These are phyloP conservation scores for Pseudodiploospora longispora DNA, from an alignment of 2,329 filamentous ascomycete genomes.

Conservation along the genomic window DNA sequence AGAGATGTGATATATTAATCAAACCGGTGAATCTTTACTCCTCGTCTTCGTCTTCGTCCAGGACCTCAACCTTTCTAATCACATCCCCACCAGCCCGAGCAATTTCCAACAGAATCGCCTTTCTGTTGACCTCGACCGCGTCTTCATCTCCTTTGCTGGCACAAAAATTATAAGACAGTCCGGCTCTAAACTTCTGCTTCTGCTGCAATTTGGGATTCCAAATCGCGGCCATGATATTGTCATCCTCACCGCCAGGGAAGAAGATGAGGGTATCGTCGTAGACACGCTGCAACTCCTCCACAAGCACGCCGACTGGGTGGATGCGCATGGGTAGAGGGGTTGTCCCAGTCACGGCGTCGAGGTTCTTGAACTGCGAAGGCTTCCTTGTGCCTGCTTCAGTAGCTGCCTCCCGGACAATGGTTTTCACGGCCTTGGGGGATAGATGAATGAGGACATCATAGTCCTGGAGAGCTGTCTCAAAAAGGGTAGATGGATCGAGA, in stretches of 20 bases:
- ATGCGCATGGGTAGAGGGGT: constrained; percentile 42
- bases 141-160: constrained; percentile 31
- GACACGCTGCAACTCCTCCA: constrained; percentile 56
- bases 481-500: constrained; percentile 50
- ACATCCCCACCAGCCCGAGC: constrained; percentile 58
- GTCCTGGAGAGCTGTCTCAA: constrained; percentile 63
- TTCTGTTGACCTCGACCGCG: constrained; percentile 56
- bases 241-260: constrained; percentile 61
- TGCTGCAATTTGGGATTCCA: constrained; percentile 48
- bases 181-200: constrained; percentile 58
- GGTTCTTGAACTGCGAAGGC: constrained; percentile 68
- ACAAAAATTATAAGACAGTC: constrained; percentile 54
- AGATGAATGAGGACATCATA: constrained; percentile 84
- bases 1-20: too few relatives aligned
- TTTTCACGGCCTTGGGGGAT: constrained; percentile 42
- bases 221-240: constrained; percentile 46
- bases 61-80: constrained; percentile 56
- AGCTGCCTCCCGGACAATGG: constrained; percentile 30
- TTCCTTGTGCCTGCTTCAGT: constrained; percentile 27
- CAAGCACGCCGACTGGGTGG: constrained; percentile 54
- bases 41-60: constrained; percentile 11
- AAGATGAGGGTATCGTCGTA: constrained; percentile 69
- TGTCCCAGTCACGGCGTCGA: constrained; percentile 50
- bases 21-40: background rate
- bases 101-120: constrained; percentile 65